A percentile compares a stretch with the other conserved stretches of the same genome.
Conservation (phyloP, 192 early-diverging fungal genomes). For the Coemansia sp. region DNA sequence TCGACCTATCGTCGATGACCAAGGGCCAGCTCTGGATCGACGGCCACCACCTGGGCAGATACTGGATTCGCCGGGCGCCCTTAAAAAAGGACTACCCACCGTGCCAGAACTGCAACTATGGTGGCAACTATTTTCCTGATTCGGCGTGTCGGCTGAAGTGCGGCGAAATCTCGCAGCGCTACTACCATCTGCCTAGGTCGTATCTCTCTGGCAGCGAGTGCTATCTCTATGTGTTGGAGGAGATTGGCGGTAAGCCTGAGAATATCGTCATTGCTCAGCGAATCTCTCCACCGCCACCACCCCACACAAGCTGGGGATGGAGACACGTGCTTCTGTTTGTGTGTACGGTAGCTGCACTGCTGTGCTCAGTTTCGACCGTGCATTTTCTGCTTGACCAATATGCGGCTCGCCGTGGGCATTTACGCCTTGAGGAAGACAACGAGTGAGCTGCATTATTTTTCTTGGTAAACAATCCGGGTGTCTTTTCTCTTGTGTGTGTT, state of each 20-base stretch:
- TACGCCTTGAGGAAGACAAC: neutral
- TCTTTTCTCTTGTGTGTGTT: neutral
- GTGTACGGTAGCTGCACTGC: neutral
- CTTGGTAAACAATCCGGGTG: neutral
- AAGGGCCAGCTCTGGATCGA: slow-evolving; percentile 51
- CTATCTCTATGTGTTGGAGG: slow-evolving; percentile 36
- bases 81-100: slow-evolving; percentile 10
- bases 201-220: slow-evolving; percentile 23
- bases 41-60: slow-evolving; percentile 45
- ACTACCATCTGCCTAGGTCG: slow-evolving; percentile 42
- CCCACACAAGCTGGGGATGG: neutral
- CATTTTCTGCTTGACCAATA: neutral
- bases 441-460: neutral
- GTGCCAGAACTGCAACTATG: slow-evolving; percentile 36
- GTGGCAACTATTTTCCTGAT: slow-evolving; percentile 36
- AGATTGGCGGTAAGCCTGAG: slow-evolving; percentile 30
- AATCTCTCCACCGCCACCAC: slow-evolving; percentile 6
- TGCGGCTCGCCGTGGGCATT: slow-evolving; percentile 15
- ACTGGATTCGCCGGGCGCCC: slow-evolving; percentile 40
- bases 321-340: neutral
- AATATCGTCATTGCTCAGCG: slow-evolving; percentile 23
- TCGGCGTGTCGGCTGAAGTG: slow-evolving; percentile 33
- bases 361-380: neutral
- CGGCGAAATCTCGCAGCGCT: slow-evolving; percentile 43
- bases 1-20: slow-evolving; percentile 48